Percentiles rank a stretch among this genome's conserved stretches.
These are phyloP conservation scores for Alternaria rosae DNA, from an alignment of 2,329 filamentous ascomycete genomes.

Conservation along the genomic window DNA sequence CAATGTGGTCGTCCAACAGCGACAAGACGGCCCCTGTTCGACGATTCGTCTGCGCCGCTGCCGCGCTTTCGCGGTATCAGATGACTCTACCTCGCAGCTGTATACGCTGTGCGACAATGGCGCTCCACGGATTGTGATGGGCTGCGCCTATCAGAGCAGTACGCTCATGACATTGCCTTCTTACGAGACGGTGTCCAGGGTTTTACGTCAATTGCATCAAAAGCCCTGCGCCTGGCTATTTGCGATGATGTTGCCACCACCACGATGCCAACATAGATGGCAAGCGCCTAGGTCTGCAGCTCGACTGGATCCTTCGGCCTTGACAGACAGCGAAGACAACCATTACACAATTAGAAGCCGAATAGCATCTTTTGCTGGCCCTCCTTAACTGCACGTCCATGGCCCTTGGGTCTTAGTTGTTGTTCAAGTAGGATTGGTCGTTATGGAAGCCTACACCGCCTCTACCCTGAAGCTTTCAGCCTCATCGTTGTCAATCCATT, in stretches of 20 bases:
- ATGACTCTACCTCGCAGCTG: constrained; percentile 8
- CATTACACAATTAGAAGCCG: neutral
- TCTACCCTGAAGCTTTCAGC: neutral
- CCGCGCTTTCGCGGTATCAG: constrained; percentile 9
- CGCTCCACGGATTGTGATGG: neutral
- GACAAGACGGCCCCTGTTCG: neutral
- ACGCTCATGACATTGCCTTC: neutral
- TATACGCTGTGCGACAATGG: neutral
- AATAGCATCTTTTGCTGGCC: neutral
- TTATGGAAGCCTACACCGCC: constrained; percentile 9
- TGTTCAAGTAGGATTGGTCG: constrained; percentile 12
- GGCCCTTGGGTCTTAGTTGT: neutral
- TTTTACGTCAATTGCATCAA: neutral
- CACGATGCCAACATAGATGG: neutral
- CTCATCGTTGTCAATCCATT: neutral
- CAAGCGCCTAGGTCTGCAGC: neutral
- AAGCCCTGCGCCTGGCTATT: neutral
- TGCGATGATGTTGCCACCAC: neutral
- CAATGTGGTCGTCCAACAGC: neutral
- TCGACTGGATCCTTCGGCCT: neutral
- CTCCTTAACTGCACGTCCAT: neutral
- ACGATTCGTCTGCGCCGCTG: neutral
- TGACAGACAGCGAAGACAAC: constrained; percentile 1
- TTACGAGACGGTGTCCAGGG: neutral
- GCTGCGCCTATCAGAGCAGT: neutral